Conservation (phyloP, 306 rosid species). For the Elaeagnus macrophylla region DNA sequence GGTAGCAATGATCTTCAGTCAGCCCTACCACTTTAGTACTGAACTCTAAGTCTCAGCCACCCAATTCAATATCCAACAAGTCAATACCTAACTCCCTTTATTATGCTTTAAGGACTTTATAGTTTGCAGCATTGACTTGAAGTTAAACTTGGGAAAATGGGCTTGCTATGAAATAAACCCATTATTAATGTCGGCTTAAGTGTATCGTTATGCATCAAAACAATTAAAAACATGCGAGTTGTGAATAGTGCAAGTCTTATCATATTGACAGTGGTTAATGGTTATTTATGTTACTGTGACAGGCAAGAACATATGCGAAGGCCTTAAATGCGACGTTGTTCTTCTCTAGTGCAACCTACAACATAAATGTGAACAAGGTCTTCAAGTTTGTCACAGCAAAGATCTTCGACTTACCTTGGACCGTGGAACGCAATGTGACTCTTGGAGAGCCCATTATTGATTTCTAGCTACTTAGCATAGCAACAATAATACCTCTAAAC, state of each 20-base stretch:
- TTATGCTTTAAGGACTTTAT: too few relatives aligned
- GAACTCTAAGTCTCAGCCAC: too few relatives aligned
- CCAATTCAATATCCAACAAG: too few relatives aligned
- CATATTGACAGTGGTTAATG: not conserved
- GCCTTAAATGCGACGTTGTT: conserved; percentile 78
- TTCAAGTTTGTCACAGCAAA: conserved; percentile 96
- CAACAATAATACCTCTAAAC: too few relatives aligned
- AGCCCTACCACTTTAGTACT: too few relatives aligned
- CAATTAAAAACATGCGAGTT: not conserved
- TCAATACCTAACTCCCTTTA: too few relatives aligned
- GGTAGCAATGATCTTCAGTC: too few relatives aligned
- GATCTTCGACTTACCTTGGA: conserved; percentile 90
- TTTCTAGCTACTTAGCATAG: conserved; percentile 31
- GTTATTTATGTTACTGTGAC: conserved; percentile 9
- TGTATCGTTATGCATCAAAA: too few relatives aligned
- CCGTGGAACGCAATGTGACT: conserved; percentile 74
- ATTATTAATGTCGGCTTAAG: too few relatives aligned
- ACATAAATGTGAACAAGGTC: conserved; percentile 90
- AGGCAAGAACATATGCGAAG: conserved; percentile 91
- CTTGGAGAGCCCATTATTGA: conserved; percentile 94
- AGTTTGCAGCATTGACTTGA: not conserved
- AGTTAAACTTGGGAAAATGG: not conserved
- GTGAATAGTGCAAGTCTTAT: not conserved
- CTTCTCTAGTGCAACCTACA: conserved; percentile 91
- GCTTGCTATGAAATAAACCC: too few relatives aligned